Percentiles rank a stretch among this genome's conserved stretches.
Conservation (phyloP, 2,329 filamentous ascomycete genomes). For the Epichloe brachyelytri region DNA sequence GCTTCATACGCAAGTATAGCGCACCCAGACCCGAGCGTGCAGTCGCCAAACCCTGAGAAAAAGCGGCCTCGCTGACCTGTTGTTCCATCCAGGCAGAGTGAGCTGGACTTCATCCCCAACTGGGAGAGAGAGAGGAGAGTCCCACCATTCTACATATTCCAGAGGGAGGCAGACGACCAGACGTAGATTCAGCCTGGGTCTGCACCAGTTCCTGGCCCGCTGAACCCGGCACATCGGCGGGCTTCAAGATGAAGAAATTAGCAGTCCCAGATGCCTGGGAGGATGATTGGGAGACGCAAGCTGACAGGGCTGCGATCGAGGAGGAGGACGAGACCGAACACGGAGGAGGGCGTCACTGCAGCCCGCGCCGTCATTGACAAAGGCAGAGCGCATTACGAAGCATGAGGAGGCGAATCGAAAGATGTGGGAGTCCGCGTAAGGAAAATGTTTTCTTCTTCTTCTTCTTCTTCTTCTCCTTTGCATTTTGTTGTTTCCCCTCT, state of each 20-base stretch:
- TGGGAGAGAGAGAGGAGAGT: no score
- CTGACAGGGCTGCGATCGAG: slow-evolving; percentile 41
- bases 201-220: no score
- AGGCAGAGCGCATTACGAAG: slow-evolving; percentile 63
- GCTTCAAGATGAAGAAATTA: slow-evolving; percentile 30
- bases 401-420: slow-evolving; percentile 76
- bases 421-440: slow-evolving; percentile 81
- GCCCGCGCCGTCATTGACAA: slow-evolving; percentile 37
- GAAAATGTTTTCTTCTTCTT: slow-evolving; percentile 2
- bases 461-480: background rate
- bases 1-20: no score
- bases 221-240: no score
- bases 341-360: slow-evolving; percentile 2
- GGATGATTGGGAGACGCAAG: slow-evolving; percentile 75
- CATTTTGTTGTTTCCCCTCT: background rate
- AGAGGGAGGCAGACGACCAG: background rate
- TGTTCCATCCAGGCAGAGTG: no score
- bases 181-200: no score
- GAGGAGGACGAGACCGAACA: slow-evolving; percentile 21
- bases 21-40: no score
- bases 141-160: background rate
- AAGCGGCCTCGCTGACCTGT: no score
- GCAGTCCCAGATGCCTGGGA: slow-evolving; percentile 70
- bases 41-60: no score
- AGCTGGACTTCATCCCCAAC: no score